Evolutionary conservation across 805 yeast species (phyloP), one percentile per base, ranked within the genome.

Genomic region (Alloascoidea hylecoeti): DNA sequence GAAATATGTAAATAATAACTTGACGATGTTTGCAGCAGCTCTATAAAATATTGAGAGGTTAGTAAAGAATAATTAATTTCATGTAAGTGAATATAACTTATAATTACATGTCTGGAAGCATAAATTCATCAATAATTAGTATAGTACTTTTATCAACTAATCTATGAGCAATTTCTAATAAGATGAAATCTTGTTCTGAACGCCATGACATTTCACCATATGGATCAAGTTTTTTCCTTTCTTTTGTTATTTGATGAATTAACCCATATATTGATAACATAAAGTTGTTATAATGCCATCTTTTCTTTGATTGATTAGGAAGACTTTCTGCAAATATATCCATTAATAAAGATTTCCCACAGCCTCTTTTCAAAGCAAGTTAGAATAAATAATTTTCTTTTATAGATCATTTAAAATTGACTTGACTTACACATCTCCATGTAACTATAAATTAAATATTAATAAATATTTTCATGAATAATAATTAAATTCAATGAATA

Each of bases 281-380:
- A 49, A 79, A 78, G 45, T 70, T 75, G 45, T 72, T 71, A 49
- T 75, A 79, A 50, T 79, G 88, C 75, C 83, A 75, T 40, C 88
- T 58, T 56, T 71, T 64, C 45, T 79, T 79, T 1, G 77, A 68
- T 16, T 61, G 58, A 42, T 74, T 72, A 0, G 86, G 88, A 18
- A 79, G 57, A 1, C 78, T 64, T 36, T 62, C 60, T 1, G 85
- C 84, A 56, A 79, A 78, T 15, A 79, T 68, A 46, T 78, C 85
- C 71, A 79, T 70, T 36, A 79, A 52, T 78, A 79, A 70, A 1
- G 83, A 72, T 49, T 79, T 79, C 1, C 88, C 88, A 45, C 81
- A 73, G 0, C 88, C 88, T 17, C 44, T 41, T 23, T 23, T n/a
- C 30, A n/a, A 9, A 9, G n/a, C n/a, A n/a, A n/a, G n/a, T n/a